Evolutionary conservation across 2,329 filamentous ascomycete genomes (phyloP).

Genomic region (Cytospora paraplurivora): DNA sequence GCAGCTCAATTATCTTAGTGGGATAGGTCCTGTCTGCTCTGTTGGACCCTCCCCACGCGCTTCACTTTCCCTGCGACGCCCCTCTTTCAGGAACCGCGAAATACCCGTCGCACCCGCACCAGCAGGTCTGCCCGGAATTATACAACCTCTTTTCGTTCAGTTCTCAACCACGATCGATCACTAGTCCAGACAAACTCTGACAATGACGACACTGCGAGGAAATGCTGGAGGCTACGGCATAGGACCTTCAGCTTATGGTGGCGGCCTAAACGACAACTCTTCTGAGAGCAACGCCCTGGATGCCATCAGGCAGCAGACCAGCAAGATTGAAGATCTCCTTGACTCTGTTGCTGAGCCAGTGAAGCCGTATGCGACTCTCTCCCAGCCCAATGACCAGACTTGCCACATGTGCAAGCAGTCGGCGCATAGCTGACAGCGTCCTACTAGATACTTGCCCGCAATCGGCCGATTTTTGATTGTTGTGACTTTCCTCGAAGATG

Average conservation of each 20-base stretch:
- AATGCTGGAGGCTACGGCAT: constrained; percentile 29
- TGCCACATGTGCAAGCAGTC: neutral
- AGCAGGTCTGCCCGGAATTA: constrained; percentile 19
- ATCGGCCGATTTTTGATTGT: constrained; percentile 98
- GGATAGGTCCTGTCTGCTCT: neutral
- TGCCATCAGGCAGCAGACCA: constrained; percentile 89
- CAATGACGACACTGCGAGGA: constrained; percentile 29
- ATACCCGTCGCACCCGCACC: constrained; percentile 16
- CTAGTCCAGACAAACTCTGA: constrained; percentile 11
- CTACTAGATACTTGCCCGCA: constrained; percentile 79
- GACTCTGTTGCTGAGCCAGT: constrained; percentile 86
- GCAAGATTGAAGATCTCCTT: constrained; percentile 95
- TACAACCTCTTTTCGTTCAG: neutral
- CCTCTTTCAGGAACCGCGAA: constrained; percentile 7
- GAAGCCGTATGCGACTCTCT: constrained; percentile 74
- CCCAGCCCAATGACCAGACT: neutral
- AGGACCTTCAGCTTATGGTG: constrained; percentile 69
- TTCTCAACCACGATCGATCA: neutral
- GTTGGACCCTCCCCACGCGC: constrained; percentile 10
- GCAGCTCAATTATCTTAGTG: constrained; percentile 9
- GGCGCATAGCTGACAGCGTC: constrained; percentile 33
- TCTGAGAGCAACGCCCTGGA: constrained; percentile 79
- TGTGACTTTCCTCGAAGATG: constrained; percentile 97
- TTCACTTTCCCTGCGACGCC: constrained; percentile 15
- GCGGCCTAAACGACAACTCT: constrained; percentile 66